phyloP scores from a whole-genome alignment of 371 early-diverging fungal species.

The Apophysomyces variabilis region DNA sequence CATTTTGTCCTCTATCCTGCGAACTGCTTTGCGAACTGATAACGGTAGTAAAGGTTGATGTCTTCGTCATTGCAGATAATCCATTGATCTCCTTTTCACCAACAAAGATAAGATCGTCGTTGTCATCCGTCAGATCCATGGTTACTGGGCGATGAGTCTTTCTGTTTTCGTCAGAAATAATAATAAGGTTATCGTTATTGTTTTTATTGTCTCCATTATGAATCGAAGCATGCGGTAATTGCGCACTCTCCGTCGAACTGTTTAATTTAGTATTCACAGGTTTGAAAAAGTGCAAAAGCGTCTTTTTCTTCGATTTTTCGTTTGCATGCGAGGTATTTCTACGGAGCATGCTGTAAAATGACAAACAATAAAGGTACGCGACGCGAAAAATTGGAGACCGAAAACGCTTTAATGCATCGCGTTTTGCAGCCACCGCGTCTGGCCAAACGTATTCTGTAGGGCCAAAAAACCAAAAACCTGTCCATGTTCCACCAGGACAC shows the following conservation, averaged over 20 bases:
- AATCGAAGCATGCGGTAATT: neutral
- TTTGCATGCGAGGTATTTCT: too few species aligned
- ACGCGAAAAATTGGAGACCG: too few species aligned
- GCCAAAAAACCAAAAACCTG: too few species aligned
- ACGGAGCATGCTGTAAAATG: too few species aligned
- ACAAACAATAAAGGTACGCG: too few species aligned
- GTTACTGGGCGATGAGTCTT: neutral
- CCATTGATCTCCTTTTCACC: neutral
- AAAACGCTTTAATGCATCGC: too few species aligned
- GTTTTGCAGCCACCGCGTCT: too few species aligned
- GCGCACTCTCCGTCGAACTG: neutral
- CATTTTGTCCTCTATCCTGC: neutral
- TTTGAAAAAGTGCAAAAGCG: too few species aligned
- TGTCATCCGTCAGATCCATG: neutral
- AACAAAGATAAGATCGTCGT: conserved; percentile 3
- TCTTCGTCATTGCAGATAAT: neutral
- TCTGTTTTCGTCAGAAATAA: neutral
- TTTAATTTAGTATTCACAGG: neutral
- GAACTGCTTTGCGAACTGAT: neutral
- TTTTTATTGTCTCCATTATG: neutral
- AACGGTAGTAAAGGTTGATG: neutral
- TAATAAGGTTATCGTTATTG: neutral
- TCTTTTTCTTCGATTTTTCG: too few species aligned
- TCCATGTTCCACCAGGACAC: too few species aligned
- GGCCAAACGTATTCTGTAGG: too few species aligned